Conservation (phyloP, 78 protist genomes). For the Salpingoeca rosetta region DNA sequence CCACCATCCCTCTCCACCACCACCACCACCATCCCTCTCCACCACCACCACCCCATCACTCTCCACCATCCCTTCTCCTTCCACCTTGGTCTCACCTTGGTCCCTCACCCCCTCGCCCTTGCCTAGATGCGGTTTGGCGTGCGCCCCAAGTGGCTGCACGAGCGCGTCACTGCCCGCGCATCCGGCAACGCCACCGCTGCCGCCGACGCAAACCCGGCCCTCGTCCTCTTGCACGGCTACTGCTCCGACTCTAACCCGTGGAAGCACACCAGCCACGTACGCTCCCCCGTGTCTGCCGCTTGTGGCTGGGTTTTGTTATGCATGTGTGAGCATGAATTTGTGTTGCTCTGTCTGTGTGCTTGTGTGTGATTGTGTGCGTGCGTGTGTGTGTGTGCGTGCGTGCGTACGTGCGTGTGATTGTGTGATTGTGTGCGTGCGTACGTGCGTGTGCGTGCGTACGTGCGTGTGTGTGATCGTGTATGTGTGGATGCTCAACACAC, state of each 20-base stretch:
- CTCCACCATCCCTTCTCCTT: not conserved
- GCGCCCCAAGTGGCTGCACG: not conserved
- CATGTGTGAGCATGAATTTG: not conserved
- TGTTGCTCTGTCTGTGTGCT: too few species aligned
- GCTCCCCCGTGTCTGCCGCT: too few species aligned
- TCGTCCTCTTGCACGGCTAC: conserved; percentile 6
- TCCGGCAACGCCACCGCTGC: not conserved
- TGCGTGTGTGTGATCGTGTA: not conserved
- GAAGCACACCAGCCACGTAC: not conserved
- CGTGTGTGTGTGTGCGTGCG: too few species aligned
- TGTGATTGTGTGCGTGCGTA: not conserved
- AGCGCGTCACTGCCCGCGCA: too few species aligned
- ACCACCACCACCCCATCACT: not conserved
- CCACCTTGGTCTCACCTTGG: not conserved
- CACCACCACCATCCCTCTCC: not conserved
- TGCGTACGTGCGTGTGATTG: too few species aligned
- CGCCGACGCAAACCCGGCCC: not conserved
- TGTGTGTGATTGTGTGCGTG: too few species aligned
- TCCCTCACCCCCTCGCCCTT: not conserved
- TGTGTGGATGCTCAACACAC: too few species aligned
- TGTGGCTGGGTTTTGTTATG: not conserved
- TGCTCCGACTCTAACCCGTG: conserved; percentile 2
- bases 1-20: too few species aligned
- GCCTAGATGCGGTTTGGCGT: not conserved
- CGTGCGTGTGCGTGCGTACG: not conserved